Evolutionary conservation across 139 green algal genomes (phyloP).

Genomic region (Cymbomonas tetramitiformis): DNA sequence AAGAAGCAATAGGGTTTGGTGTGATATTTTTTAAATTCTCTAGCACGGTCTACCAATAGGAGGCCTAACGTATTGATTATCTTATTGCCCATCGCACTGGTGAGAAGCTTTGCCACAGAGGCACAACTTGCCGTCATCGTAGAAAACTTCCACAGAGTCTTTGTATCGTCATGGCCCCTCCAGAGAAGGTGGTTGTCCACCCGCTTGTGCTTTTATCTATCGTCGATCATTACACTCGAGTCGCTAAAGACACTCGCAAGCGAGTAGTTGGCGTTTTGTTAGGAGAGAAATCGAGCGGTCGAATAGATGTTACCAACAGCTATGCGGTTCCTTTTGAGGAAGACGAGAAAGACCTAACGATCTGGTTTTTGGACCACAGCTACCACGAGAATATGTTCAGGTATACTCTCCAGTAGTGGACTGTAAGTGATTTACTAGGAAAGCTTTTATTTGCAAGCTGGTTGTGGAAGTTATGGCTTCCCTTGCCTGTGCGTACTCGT

Average conservation of each 20-base stretch:
- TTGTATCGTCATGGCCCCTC: not conserved
- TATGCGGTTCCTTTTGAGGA: constrained; percentile 98
- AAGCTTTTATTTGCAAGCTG: no score
- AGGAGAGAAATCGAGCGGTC: constrained; percentile 65
- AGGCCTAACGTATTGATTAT: no score
- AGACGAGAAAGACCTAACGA: constrained; percentile 80
- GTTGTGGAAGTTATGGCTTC: no score
- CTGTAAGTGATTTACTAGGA: no score
- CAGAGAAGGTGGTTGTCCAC: constrained; percentile 52
- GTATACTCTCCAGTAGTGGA: no score
- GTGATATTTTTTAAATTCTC: no score
- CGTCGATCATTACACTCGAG: constrained; percentile 93
- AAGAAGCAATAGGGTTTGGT: no score
- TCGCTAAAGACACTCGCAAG: constrained; percentile 86
- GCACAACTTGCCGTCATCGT: not conserved
- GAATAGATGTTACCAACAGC: constrained; percentile 86
- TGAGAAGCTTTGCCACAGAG: no score
- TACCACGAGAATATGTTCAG: constrained; percentile 95
- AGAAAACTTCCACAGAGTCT: no score
- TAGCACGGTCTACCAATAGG: no score
- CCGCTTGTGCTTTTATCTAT: constrained; percentile 90
- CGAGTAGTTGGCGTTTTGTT: constrained; percentile 85
- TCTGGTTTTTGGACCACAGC: constrained; percentile 98
- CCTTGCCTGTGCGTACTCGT: no score
- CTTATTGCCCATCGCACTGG: no score